Evolutionary conservation across 129 eudicot genomes (phyloP).

Genomic region (Escallonia herrerae): DNA sequence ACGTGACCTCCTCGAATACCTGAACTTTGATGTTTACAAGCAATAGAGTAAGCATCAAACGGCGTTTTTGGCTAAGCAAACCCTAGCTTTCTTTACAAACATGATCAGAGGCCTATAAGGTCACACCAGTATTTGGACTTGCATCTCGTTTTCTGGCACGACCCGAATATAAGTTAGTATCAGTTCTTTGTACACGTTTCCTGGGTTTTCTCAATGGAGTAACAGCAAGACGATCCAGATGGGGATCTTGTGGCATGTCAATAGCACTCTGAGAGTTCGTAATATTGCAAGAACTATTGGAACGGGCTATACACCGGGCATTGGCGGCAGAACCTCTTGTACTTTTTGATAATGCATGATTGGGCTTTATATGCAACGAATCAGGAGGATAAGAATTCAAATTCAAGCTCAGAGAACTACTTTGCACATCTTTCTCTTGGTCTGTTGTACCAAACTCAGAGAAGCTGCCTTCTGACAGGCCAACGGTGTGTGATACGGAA

Average conservation of each 20-base stretch:
- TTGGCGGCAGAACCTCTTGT: constrained; percentile 19
- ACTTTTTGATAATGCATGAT: constrained; percentile 19
- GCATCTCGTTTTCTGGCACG: constrained; percentile 11
- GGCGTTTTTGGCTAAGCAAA: no score
- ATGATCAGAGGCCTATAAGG: constrained; percentile 9
- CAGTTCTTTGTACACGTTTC: constrained; percentile 34
- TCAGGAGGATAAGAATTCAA: constrained; percentile 25
- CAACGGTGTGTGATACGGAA: constrained; percentile 13
- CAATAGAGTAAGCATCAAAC: no score
- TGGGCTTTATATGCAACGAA: constrained; percentile 14
- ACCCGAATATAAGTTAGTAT: constrained; percentile 12
- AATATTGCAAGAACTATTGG: constrained; percentile 22
- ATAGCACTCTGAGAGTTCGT: background rate
- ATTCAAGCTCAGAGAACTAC: constrained; percentile 28
- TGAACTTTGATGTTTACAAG: no score
- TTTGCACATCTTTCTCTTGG: constrained; percentile 7
- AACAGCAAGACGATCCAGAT: constrained; percentile 12
- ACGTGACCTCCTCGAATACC: no score
- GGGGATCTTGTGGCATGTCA: constrained; percentile 8
- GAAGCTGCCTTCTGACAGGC: constrained; percentile 6
- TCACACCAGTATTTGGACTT: background rate
- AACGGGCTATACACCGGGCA: constrained; percentile 5
- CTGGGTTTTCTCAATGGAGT: constrained; percentile 36
- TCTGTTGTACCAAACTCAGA: constrained; percentile 1
- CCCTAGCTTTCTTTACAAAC: background rate